phyloP scores from a whole-genome alignment of 2,329 filamentous ascomycete genomes.

The Ophiostoma perfectum region DNA sequence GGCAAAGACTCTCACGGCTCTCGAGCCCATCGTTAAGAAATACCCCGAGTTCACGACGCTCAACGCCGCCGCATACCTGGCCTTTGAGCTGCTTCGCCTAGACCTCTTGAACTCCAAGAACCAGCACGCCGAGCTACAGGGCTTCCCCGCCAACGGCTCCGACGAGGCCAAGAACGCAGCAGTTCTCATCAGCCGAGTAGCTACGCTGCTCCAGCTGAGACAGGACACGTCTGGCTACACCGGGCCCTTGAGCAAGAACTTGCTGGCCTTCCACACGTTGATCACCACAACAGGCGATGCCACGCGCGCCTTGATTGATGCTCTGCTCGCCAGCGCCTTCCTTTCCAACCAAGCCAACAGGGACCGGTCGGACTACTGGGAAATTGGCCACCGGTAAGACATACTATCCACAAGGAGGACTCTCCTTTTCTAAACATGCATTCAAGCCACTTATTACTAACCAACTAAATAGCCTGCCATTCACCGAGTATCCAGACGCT shows the following conservation, averaged over 20 bases:
- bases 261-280: constrained; percentile 80
- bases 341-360: constrained; percentile 73
- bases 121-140: constrained; percentile 49
- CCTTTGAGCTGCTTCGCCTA: constrained; percentile 77
- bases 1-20: constrained; percentile 58
- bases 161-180: constrained; percentile 73
- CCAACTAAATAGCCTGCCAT: constrained; percentile 26
- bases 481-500: constrained; percentile 56
- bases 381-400: constrained; percentile 59
- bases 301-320: constrained; percentile 78
- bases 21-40: constrained; percentile 50
- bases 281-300: constrained; percentile 72
- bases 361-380: constrained; percentile 58
- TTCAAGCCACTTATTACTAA: constrained; percentile 40
- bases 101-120: constrained; percentile 69
- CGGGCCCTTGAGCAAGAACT: constrained; percentile 83
- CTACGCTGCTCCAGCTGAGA: constrained; percentile 73
- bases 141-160: constrained; percentile 50
- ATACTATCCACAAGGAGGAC: too few species aligned
- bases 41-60: constrained; percentile 44
- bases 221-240: constrained; percentile 89
- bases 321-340: constrained; percentile 72
- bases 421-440: not conserved
- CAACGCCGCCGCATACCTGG: constrained; percentile 74
- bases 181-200: constrained; percentile 78